Base-by-base conservation (phyloP, 192 early-diverging fungal genomes). In the Coemansia guatemalensis region DNA sequence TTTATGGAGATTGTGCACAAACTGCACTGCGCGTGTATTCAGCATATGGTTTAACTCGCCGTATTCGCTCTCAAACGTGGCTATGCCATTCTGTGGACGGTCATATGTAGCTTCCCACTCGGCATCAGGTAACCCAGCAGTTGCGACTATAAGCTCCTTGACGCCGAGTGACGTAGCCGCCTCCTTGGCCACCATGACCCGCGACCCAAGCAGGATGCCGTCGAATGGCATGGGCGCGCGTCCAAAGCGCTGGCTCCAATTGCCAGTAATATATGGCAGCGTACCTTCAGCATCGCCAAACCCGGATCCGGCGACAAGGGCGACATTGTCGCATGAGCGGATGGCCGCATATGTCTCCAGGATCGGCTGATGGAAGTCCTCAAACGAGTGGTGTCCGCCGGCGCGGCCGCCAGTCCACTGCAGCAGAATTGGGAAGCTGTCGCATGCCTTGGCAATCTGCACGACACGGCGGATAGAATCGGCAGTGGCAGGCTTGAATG, bases 1-100 rank as follows among this genome's bases (percentile, higher is more conserved):
- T 26, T 90, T 87, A 57, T 93, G 88, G 68, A 97, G 80, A 62
- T 95, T 89, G 58, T 86, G 88, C 86, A 90, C 89, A 54, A 95
- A 81, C 50, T 72, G 65, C 33, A 90, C 86, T 70, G 92, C 93
- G 33, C 89, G 88, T 54, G 90, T 95, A 30, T 90, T 91, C 57
- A 97, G 83, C 71, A 92, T 90, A 83, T 97, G 93, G 70, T 94
- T 95, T 33, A 89, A 91, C 73, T 97, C 93, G 29, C 93, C 95
- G 39, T 93, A 78, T 71, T 95, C 93, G 33, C 93, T 95, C 51
- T 86, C 89, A 59, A 92, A 84, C 21, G 93, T 93, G 52, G 93
- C 83, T 52, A 97, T 86, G 49, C 93, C 93, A 52, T 93, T 56
- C 74, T 30, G 50, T 85, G 50, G 27, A 32, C 53, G n/a, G 88